Evolutionary conservation across 805 yeast genomes (phyloP).

Genomic region (Metschnikowia shivogae): DNA sequence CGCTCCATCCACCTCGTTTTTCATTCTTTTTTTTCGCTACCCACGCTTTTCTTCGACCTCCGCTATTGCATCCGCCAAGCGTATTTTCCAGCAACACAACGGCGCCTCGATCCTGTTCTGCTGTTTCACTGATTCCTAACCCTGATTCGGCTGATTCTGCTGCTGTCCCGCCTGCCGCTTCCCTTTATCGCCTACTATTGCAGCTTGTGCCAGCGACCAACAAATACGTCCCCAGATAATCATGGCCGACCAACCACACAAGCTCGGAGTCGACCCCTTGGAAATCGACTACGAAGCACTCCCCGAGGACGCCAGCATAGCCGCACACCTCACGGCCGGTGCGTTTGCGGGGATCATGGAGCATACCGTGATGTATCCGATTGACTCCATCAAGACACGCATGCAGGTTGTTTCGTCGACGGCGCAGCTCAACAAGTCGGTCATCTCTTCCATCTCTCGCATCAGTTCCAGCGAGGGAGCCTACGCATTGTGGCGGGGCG

Average conservation of each 20-base stretch:
- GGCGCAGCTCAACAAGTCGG: conserved; percentile 32
- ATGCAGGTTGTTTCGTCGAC: conserved; percentile 62
- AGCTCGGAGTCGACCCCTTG: conserved; percentile 29
- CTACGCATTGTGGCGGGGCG: conserved; percentile 87
- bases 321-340: conserved; percentile 85
- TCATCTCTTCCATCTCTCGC: conserved; percentile 64
- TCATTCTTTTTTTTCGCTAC: not conserved
- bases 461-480: conserved; percentile 90
- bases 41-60: not conserved
- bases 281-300: conserved; percentile 88
- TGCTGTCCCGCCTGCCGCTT: too few relatives aligned
- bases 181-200: too few relatives aligned
- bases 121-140: too few relatives aligned
- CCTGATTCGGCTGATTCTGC: too few relatives aligned
- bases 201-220: too few relatives aligned
- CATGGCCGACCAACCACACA: conserved; percentile 20
- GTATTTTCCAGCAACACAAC: too few relatives aligned
- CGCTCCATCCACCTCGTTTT: not conserved
- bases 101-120: too few relatives aligned
- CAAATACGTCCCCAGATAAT: not conserved
- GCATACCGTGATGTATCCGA: conserved; percentile 94
- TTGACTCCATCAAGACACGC: conserved; percentile 93
- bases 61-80: too few relatives aligned
- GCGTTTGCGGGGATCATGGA: conserved; percentile 99
- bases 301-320: conserved; percentile 78